Conservation (phyloP, 352 stramenopile species). For the Pythium brassicae region DNA sequence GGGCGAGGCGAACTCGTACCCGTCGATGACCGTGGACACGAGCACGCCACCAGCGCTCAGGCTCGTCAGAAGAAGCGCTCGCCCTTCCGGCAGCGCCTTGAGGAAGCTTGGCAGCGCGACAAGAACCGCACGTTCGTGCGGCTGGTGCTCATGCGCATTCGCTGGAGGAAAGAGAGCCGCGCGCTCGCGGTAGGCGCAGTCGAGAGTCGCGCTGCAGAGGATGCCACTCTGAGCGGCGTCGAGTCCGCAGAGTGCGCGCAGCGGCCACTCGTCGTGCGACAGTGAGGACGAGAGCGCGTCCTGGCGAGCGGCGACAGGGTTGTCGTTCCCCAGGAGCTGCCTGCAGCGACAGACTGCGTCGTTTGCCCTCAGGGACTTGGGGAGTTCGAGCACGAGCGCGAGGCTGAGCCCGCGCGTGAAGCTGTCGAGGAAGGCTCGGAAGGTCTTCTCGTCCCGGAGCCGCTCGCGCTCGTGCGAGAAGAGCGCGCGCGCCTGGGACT, state of each 20-base stretch:
- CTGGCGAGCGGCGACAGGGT: slow-evolving; percentile 41
- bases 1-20: background rate
- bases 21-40: slow-evolving; percentile 4
- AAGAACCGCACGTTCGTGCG: slow-evolving; percentile 32
- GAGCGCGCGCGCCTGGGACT: slow-evolving; percentile 29
- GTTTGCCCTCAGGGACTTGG: slow-evolving; percentile 3
- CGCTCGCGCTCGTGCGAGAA: slow-evolving; percentile 30
- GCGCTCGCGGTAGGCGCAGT: slow-evolving; percentile 56
- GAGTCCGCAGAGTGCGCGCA: slow-evolving; percentile 72
- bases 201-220: slow-evolving; percentile 48
- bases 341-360: slow-evolving; percentile 37
- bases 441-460: slow-evolving; percentile 16
- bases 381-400: slow-evolving; percentile 43
- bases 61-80: slow-evolving; percentile 20
- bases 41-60: slow-evolving; percentile 18
- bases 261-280: slow-evolving; percentile 39
- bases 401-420: slow-evolving; percentile 64
- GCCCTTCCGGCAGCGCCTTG: slow-evolving; percentile 16
- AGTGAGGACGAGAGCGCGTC: slow-evolving; percentile 29
- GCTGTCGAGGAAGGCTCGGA: slow-evolving; percentile 39
- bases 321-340: slow-evolving; percentile 47
- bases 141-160: background rate
- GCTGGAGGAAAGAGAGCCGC: slow-evolving; percentile 51
- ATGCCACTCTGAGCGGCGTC: slow-evolving; percentile 60
- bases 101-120: slow-evolving; percentile 39